phyloP scores from a whole-genome alignment of 371 early-diverging fungal genomes.

The Mortierella sp. region DNA sequence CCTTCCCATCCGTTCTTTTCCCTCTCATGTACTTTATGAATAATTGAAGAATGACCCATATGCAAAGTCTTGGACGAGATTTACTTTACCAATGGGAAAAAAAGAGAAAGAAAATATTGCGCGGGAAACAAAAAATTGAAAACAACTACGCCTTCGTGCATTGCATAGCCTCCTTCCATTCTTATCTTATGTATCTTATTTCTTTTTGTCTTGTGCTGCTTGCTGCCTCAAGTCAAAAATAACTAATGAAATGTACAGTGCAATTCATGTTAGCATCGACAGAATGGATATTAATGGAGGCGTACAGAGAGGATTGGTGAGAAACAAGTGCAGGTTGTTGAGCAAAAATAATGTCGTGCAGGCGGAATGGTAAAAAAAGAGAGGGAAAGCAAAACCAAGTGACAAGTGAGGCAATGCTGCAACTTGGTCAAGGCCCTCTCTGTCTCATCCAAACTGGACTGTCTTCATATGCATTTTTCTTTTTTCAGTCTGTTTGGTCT shows the following conservation, averaged over 20 bases:
- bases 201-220: background rate
- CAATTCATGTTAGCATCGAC: background rate
- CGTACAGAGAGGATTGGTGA: background rate
- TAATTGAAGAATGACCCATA: too few species aligned
- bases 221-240: background rate
- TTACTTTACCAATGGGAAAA: background rate
- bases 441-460: background rate
- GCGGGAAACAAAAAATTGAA: background rate
- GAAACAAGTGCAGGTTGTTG: background rate
- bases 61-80: too few species aligned
- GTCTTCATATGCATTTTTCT: background rate
- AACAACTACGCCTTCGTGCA: conserved; percentile 6
- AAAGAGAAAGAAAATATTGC: background rate
- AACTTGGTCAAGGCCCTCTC: too few species aligned
- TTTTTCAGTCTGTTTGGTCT: background rate
- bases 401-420: background rate
- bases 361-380: background rate
- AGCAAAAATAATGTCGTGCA: background rate
- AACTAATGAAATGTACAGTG: background rate
- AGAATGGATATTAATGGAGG: background rate
- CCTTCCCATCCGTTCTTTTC: too few species aligned
- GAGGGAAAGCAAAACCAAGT: background rate
- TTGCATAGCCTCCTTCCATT: background rate
- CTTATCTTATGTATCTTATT: background rate
- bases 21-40: too few species aligned